Evolutionary conservation across 2,329 filamentous ascomycete genomes (phyloP), one percentile per base, ranked within the genome.

Genomic region (Phialocephala sp.): DNA sequence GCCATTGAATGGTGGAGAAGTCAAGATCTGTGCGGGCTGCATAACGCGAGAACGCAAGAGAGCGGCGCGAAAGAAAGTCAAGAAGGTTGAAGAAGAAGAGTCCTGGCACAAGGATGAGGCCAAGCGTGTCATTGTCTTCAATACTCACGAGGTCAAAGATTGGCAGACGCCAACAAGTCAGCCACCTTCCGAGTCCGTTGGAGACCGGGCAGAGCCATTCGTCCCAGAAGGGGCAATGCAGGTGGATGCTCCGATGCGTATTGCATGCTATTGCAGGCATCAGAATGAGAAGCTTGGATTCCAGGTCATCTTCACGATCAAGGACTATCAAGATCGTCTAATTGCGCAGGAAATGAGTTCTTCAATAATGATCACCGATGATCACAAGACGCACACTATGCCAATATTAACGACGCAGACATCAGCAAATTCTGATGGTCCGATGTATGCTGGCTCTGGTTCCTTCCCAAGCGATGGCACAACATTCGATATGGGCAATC

Each of bases 301-400:
- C 79, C 84, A 86, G 69, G 93, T 98, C 73, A 97, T 99, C 69
- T 97, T 98, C 79, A 98, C 94, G 1, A 84, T 99, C 74, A 97
- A 94, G 76, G 92, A 97, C 78, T 87, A 87, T 74, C 81, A 87
- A 69, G 91, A 89, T 72, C 88, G 88, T 54, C 81, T 97, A 37
- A 81, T 98, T 52, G 91, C 93, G 8, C 94, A 99, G 79, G 88
- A 89, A 60, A 90, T 97, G 70, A 93, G 92, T 22, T 89, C 90
- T 63, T 91, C 93, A 0, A 97, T 98, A 70, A 94, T 97, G 86
- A 97, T 98, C 69, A 98, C 95, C 0, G 94, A 99, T 76, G 94
- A 99, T 75, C 94, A 98, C 81, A 98, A 98, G 81, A 97, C 93
- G 8, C 91, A 92, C 72, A 77, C 79, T 65, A 77, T 83, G 59